phyloP scores from a whole-genome alignment of 23 red algal genomes.

The Gracilaria vermiculophylla region DNA sequence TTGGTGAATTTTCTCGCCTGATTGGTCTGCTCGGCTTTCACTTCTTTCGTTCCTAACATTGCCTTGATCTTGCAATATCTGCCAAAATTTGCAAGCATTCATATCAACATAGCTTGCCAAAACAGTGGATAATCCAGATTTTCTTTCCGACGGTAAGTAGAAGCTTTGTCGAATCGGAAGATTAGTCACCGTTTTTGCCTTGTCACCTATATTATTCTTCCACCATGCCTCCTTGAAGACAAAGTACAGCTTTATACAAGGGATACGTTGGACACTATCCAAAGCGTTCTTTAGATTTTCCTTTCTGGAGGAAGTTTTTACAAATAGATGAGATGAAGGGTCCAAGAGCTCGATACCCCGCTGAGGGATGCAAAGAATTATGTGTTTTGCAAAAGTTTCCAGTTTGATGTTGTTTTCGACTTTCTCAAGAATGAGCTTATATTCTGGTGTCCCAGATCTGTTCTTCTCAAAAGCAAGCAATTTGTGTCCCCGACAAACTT shows the following conservation, averaged over 20 bases:
- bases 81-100: not conserved
- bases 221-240: constrained; percentile 8
- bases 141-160: not conserved
- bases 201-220: not conserved
- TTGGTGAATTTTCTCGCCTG: not conserved
- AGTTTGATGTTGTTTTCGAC: not conserved
- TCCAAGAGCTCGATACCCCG: not conserved
- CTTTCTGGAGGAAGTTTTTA: not conserved
- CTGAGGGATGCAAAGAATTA: constrained; percentile 12
- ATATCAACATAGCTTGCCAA: not conserved
- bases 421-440: not conserved
- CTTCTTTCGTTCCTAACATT: not conserved
- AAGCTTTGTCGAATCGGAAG: constrained; percentile 24
- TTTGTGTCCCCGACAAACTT: not conserved
- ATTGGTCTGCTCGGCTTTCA: not conserved
- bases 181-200: constrained; percentile 14
- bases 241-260: not conserved
- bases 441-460: not conserved
- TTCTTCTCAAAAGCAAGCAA: not conserved
- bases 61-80: not conserved
- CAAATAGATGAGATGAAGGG: not conserved
- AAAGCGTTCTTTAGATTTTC: not conserved
- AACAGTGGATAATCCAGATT: not conserved
- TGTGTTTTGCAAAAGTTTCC: not conserved
- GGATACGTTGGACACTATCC: not conserved